phyloP scores from a whole-genome alignment of 2,329 filamentous ascomycete species.

The Teratosphaeria zuluensis region DNA sequence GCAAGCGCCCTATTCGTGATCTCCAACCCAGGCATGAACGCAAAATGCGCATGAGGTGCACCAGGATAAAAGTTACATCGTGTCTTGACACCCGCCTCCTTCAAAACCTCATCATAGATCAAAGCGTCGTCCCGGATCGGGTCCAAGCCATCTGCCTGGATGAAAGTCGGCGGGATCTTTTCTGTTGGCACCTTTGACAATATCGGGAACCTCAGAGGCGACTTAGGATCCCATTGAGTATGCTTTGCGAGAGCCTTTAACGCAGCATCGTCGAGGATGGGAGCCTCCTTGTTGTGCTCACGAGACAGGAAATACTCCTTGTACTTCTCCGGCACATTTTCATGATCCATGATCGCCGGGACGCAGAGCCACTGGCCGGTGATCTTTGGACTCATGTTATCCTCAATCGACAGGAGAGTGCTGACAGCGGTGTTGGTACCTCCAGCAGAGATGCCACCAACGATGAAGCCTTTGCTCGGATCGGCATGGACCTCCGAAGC shows the following conservation, averaged over 20 bases:
- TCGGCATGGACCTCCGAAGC: constrained; percentile 31
- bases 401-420: constrained; percentile 32
- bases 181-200: constrained; percentile 23
- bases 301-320: constrained; percentile 29
- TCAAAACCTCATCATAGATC: constrained; percentile 42
- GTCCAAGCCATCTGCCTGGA: constrained; percentile 44
- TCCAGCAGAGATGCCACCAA: constrained; percentile 41
- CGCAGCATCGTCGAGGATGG: constrained; percentile 19
- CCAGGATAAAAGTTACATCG: constrained; percentile 36
- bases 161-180: constrained; percentile 37
- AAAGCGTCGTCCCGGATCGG: constrained; percentile 44
- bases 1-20: constrained; percentile 17
- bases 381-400: constrained; percentile 33
- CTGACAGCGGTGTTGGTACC: constrained; percentile 31
- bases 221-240: constrained; percentile 9
- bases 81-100: constrained; percentile 36
- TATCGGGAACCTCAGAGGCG: constrained; percentile 23
- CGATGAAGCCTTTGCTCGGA: constrained; percentile 37
- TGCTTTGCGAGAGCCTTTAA: constrained; percentile 8
- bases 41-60: constrained; percentile 34
- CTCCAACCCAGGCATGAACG: constrained; percentile 23
- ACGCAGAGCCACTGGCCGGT: constrained; percentile 39
- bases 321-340: constrained; percentile 32
- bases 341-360: constrained; percentile 25
- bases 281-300: constrained; percentile 34